Conservation (phyloP, 2,329 filamentous ascomycete genomes). For the Trichoderma sp. region DNA sequence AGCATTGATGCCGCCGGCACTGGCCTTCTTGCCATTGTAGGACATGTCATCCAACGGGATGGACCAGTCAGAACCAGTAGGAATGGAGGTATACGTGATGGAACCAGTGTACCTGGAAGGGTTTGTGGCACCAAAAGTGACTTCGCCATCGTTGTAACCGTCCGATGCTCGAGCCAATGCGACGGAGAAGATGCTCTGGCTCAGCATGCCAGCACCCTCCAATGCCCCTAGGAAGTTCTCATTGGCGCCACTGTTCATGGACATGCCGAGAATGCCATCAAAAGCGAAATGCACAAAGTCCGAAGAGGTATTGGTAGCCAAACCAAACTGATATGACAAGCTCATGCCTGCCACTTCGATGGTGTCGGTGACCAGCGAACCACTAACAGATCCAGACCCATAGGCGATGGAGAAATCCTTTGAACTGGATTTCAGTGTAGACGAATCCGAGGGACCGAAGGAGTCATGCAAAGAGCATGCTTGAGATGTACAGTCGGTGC, state of each 20-base stretch:
- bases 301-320: slow-evolving; percentile 69
- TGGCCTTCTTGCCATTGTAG: slow-evolving; percentile 59
- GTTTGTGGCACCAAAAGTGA: slow-evolving; percentile 75
- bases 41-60: slow-evolving; percentile 67
- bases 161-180: slow-evolving; percentile 69
- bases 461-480: slow-evolving; percentile 70
- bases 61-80: slow-evolving; percentile 66
- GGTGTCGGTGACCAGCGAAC: slow-evolving; percentile 65
- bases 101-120: slow-evolving; percentile 65
- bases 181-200: slow-evolving; percentile 68
- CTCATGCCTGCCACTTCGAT: slow-evolving; percentile 67
- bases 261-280: slow-evolving; percentile 83
- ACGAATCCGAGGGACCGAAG: slow-evolving; percentile 68
- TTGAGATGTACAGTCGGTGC: slow-evolving; percentile 62
- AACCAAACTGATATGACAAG: slow-evolving; percentile 67
- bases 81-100: slow-evolving; percentile 64
- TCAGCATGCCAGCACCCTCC: slow-evolving; percentile 54
- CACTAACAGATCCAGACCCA: slow-evolving; percentile 73
- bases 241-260: slow-evolving; percentile 59
- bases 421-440: slow-evolving; percentile 55
- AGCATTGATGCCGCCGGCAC: slow-evolving; percentile 58
- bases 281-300: slow-evolving; percentile 80
- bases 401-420: slow-evolving; percentile 69
- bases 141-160: slow-evolving; percentile 68
- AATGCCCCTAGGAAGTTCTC: slow-evolving; percentile 70